Conservation (phyloP, 2,329 filamentous ascomycete genomes). For the Arachnopeziza araneosa region DNA sequence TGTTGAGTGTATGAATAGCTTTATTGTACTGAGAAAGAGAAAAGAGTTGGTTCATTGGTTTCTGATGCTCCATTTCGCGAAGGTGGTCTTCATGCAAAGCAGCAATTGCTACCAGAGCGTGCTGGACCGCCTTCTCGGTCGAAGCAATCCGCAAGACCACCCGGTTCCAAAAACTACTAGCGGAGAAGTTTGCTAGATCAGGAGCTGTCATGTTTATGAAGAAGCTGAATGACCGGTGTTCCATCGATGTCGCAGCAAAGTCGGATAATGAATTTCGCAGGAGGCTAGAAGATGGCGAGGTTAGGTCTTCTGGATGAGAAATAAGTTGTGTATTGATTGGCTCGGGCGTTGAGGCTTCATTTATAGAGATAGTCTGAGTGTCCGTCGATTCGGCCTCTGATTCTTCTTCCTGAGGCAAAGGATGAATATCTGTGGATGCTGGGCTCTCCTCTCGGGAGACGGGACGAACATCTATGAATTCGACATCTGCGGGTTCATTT, state of each 20-base stretch:
- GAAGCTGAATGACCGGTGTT: constrained; percentile 46
- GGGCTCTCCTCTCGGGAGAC: neutral
- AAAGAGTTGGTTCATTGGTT: neutral
- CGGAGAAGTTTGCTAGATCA: constrained; percentile 59
- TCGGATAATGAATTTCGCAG: neutral
- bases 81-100: constrained; percentile 15
- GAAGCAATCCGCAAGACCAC: constrained; percentile 57
- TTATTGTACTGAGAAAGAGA: neutral
- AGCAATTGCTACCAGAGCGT: constrained; percentile 18
- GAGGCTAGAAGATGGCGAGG: neutral
- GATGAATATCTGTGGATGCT: neutral
- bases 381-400: neutral
- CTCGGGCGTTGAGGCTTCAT: no score
- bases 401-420: neutral
- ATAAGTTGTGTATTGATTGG: no score
- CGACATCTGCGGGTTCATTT: neutral
- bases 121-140: constrained; percentile 24
- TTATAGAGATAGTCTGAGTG: no score
- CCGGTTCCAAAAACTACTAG: constrained; percentile 56
- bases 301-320: neutral
- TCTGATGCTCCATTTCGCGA: neutral
- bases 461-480: no score
- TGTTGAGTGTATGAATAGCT: neutral
- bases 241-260: neutral
- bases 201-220: constrained; percentile 53